phyloP scores from a whole-genome alignment of 768 basidiomycete species.

The Pluteus cervinus region DNA sequence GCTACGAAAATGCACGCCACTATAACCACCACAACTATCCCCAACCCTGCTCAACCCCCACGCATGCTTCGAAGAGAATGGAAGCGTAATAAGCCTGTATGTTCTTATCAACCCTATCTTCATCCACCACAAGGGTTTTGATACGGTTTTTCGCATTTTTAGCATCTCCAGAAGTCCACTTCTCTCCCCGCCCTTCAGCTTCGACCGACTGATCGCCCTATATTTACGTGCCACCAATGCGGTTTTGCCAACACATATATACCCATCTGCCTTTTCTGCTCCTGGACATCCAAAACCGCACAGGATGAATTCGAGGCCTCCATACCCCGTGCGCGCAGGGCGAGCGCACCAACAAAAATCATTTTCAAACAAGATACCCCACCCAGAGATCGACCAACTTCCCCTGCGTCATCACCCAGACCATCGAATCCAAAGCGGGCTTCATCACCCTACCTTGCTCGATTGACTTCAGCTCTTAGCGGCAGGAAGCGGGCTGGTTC shows the following conservation, averaged over 20 bases:
- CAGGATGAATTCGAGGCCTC: conserved; percentile 31
- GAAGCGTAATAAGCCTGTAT: conserved; percentile 35
- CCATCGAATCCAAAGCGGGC: too few relatives aligned
- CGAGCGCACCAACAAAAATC: conserved; percentile 20
- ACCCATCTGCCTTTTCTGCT: conserved; percentile 46
- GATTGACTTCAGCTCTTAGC: too few relatives aligned
- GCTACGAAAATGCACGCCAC: too few relatives aligned
- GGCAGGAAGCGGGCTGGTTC: too few relatives aligned
- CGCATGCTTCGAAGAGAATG: conserved; percentile 34
- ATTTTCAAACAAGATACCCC: too few relatives aligned
- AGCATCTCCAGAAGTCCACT: conserved; percentile 39
- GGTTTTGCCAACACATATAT: conserved; percentile 42
- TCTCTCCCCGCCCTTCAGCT: conserved; percentile 42
- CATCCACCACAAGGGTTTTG: conserved; percentile 5
- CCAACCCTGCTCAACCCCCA: too few relatives aligned
- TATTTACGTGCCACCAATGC: conserved; percentile 40
- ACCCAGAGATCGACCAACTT: too few relatives aligned
- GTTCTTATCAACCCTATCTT: conserved; percentile 13
- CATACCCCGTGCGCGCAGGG: conserved; percentile 28
- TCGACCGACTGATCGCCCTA: conserved; percentile 29
- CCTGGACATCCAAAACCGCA: conserved; percentile 38
- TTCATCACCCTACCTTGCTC: too few relatives aligned
- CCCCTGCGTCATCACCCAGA: too few relatives aligned
- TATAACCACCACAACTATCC: too few relatives aligned
- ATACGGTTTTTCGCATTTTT: conserved; percentile 4